These are phyloP conservation scores for Colletotrichum gloeosporioides DNA, from an alignment of 2,329 filamentous ascomycete species.

Conservation along the genomic window DNA sequence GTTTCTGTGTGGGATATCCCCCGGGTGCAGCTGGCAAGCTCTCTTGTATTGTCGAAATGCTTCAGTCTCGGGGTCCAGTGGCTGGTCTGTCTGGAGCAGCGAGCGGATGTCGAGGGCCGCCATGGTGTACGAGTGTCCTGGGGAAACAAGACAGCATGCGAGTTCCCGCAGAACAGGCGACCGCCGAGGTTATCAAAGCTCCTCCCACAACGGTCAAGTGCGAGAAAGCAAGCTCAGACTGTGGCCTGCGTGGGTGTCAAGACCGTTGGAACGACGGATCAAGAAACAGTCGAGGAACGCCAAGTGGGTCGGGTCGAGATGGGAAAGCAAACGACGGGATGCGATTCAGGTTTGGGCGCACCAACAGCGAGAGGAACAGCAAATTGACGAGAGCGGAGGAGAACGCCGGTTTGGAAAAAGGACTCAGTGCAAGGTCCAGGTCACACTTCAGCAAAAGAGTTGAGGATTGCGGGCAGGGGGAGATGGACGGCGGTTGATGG, in stretches of 20 bases:
- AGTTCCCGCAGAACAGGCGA: background rate
- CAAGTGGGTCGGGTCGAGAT: conserved; percentile 11
- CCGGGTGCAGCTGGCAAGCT: background rate
- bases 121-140: background rate
- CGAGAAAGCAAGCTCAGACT: background rate
- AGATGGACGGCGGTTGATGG: background rate
- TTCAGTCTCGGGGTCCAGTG: background rate
- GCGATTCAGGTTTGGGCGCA: background rate
- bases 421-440: background rate
- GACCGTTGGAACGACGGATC: background rate
- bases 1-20: background rate
- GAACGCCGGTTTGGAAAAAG: background rate
- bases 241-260: background rate
- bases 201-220: background rate
- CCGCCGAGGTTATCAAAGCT: background rate
- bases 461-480: conserved; percentile 3
- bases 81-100: conserved; percentile 3
- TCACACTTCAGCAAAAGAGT: conserved; percentile 10
- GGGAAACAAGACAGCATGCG: background rate
- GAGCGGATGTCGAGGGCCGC: conserved; percentile 1
- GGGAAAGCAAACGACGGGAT: conserved; percentile 1
- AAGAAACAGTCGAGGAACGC: background rate
- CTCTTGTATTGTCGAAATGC: background rate
- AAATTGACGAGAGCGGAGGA: background rate
- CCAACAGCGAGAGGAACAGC: background rate